phyloP scores from a whole-genome alignment of 805 yeast genomes.

The Saccharomycopsis sp. region DNA sequence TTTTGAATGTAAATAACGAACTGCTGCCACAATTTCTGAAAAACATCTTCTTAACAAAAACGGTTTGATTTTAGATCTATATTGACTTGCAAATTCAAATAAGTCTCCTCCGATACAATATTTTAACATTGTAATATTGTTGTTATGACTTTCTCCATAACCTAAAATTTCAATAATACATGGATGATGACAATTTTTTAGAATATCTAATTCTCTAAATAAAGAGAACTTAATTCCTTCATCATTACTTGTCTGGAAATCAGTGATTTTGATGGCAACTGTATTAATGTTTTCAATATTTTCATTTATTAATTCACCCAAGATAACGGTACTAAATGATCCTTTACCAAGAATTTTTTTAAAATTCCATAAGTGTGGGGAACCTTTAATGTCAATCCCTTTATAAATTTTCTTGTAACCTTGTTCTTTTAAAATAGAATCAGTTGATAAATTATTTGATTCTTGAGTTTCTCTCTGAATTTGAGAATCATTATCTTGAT shows the following conservation, averaged over 20 bases:
- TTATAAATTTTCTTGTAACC: background rate
- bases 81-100: conserved; percentile 45
- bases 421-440: background rate
- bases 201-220: conserved; percentile 61
- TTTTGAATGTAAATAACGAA: conserved; percentile 57
- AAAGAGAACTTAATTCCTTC: conserved; percentile 48
- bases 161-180: conserved; percentile 57
- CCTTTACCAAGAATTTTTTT: conserved; percentile 50
- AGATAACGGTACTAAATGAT: conserved; percentile 53
- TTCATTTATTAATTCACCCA: conserved; percentile 28
- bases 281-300: conserved; percentile 10
- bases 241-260: conserved; percentile 20
- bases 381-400: conserved; percentile 8
- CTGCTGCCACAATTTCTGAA: conserved; percentile 60
- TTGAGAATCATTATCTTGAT: conserved; percentile 2
- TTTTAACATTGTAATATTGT: conserved; percentile 36
- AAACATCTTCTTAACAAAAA: conserved; percentile 49
- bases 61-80: conserved; percentile 35
- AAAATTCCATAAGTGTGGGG: conserved; percentile 26
- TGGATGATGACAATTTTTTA: conserved; percentile 50
- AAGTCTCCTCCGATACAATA: conserved; percentile 82
- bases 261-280: conserved; percentile 60
- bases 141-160: conserved; percentile 23
- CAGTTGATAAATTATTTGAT: background rate
- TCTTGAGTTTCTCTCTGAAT: background rate